Conservation (phyloP, 805 yeast genomes). For the Yarrowia hollandica region DNA sequence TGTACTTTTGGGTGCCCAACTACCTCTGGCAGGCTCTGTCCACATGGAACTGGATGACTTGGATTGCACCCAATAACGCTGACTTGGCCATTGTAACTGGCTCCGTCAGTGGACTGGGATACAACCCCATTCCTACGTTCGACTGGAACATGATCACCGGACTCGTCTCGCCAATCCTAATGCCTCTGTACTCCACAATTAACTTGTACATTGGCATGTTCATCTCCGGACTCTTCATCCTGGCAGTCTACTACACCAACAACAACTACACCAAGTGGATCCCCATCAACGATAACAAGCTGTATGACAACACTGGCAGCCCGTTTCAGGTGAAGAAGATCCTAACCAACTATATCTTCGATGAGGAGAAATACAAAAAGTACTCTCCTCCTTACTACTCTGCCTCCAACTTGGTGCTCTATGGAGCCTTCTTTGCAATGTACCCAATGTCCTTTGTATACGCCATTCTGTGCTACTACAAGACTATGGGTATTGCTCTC, state of each 20-base stretch:
- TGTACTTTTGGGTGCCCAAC: conserved; percentile 69
- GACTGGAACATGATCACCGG: conserved; percentile 1
- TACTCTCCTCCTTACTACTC: conserved; percentile 67
- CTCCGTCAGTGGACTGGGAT: conserved; percentile 47
- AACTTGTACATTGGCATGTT: conserved; percentile 30
- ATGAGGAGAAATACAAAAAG: conserved; percentile 49
- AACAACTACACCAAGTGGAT: conserved; percentile 51
- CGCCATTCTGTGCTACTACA: not conserved
- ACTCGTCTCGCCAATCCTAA: conserved; percentile 29
- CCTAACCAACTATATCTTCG: conserved; percentile 43
- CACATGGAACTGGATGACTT: conserved; percentile 61
- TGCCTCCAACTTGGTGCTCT: conserved; percentile 48
- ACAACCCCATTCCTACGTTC: conserved; percentile 35
- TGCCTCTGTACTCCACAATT: conserved; percentile 31
- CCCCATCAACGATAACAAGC: conserved; percentile 55
- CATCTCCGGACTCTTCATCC: conserved; percentile 47
- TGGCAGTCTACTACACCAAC: conserved; percentile 33
- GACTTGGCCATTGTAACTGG: conserved; percentile 45
- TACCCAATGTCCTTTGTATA: conserved; percentile 6
- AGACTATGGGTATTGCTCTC: not conserved
- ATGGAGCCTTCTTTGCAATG: conserved; percentile 39
- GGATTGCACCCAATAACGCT: conserved; percentile 56
- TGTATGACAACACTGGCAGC: conserved; percentile 55
- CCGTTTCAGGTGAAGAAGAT: conserved; percentile 51
- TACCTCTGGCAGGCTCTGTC: conserved; percentile 61